Conservation (phyloP, 129 eudicot species). For the Artemisia annua region DNA sequence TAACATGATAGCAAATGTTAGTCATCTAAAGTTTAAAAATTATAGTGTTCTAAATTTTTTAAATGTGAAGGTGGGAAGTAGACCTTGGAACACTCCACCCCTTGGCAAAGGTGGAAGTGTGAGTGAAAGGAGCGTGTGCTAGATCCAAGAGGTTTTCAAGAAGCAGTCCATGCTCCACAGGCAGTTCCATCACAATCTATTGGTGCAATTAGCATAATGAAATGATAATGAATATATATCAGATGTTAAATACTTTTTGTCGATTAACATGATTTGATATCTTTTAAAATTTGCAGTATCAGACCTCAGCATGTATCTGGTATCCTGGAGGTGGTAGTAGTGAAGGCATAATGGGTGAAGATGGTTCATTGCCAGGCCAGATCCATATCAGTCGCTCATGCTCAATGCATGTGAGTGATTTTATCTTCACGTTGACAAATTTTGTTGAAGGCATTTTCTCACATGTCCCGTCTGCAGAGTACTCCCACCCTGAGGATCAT, state of each 20-base stretch:
- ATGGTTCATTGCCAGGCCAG: constrained; percentile 95
- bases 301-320: constrained; percentile 94
- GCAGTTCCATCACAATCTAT: constrained; percentile 97
- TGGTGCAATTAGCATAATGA: constrained; percentile 5
- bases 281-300: background rate
- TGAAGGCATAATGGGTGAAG: constrained; percentile 73
- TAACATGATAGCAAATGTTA: constrained; percentile 26
- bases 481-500: constrained; percentile 79
- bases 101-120: constrained; percentile 94
- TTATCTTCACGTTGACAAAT: constrained; percentile 71
- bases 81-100: constrained; percentile 99
- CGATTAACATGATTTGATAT: no score
- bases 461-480: constrained; percentile 82
- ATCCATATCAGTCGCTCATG: constrained; percentile 98
- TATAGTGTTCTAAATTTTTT: background rate
- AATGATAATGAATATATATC: background rate
- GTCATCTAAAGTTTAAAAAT: background rate
- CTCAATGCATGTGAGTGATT: constrained; percentile 77
- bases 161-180: constrained; percentile 95
- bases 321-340: constrained; percentile 84
- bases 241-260: background rate
- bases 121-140: constrained; percentile 97
- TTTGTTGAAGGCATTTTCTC: constrained; percentile 98
- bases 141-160: constrained; percentile 95
- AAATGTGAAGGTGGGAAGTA: background rate